These are phyloP conservation scores for Prunus armeniaca DNA, from an alignment of 306 rosid genomes.

Conservation along the genomic window DNA sequence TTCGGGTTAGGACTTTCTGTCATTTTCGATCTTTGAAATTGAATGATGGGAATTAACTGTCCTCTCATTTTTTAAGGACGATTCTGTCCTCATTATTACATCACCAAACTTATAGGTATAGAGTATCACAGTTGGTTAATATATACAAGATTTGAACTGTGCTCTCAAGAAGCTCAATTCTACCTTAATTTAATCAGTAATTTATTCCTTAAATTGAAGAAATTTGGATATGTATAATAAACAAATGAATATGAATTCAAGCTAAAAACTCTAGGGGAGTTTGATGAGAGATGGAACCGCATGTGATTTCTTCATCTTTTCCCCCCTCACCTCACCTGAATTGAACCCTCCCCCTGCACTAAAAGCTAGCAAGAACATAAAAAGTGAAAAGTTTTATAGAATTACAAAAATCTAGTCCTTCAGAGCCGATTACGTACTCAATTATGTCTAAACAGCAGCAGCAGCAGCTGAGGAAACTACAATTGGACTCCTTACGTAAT, in stretches of 20 bases:
- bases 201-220: background rate
- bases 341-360: background rate
- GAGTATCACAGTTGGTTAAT: too few relatives aligned
- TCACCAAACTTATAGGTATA: background rate
- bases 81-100: slow-evolving; percentile 6
- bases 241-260: background rate
- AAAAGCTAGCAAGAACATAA: background rate
- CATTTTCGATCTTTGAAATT: slow-evolving; percentile 14
- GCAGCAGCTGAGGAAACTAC: slow-evolving; percentile 33
- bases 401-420: background rate
- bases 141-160: too few relatives aligned
- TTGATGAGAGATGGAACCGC: background rate
- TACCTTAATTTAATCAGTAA: background rate
- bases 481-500: slow-evolving; percentile 59
- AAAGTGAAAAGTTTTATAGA: background rate
- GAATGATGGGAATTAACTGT: background rate
- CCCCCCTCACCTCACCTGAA: background rate
- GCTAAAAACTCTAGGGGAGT: background rate
- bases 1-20: slow-evolving; percentile 5
- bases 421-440: background rate
- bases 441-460: background rate
- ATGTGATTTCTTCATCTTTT: background rate
- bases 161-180: too few relatives aligned
- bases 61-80: slow-evolving; percentile 21
- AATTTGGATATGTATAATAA: background rate